Percentiles rank a stretch among this genome's conserved stretches.
phyloP scores from a whole-genome alignment of 2,329 filamentous ascomycete genomes.

The Cladophialophora chaetospira region DNA sequence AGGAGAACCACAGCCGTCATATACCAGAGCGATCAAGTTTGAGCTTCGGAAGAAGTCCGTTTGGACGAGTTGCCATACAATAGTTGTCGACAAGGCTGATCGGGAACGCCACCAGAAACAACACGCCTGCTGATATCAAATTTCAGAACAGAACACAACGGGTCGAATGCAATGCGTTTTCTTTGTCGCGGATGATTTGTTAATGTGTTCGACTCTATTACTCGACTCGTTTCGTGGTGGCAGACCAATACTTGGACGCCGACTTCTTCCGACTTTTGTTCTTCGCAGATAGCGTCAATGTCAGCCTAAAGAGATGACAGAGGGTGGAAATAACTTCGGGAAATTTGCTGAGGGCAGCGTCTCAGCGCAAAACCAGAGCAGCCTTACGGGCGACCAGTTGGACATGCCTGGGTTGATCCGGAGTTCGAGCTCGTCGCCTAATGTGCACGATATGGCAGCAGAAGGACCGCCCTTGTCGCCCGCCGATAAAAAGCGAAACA shows the following conservation, averaged over 20 bases:
- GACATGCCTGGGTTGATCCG: constrained; percentile 36
- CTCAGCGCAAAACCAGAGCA: constrained; percentile 3
- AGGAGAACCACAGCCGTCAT: too few species aligned
- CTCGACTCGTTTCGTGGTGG: constrained; percentile 7
- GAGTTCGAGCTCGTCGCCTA: constrained; percentile 51
- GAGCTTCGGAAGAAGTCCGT: too few species aligned
- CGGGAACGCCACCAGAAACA: background rate
- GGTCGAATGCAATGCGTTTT: background rate
- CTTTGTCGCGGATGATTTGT: constrained; percentile 9
- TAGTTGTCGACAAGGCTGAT: background rate
- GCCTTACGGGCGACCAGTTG: constrained; percentile 4
- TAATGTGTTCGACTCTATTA: constrained; percentile 1
- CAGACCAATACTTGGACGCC: background rate
- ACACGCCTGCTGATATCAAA: too few species aligned
- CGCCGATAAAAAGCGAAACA: constrained; percentile 77
- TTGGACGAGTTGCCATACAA: too few species aligned
- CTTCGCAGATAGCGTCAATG: constrained; percentile 3
- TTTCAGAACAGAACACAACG: constrained; percentile 17
- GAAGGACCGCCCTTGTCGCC: constrained; percentile 42
- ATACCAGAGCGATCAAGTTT: too few species aligned
- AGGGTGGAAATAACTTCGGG: constrained; percentile 18
- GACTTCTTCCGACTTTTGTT: background rate
- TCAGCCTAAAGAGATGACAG: constrained; percentile 20
- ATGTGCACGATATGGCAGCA: constrained; percentile 46
- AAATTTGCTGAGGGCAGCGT: constrained; percentile 3